Percentiles rank a stretch among this genome's conserved stretches.
phyloP scores from a whole-genome alignment of 495 filamentous ascomycete genomes.

The Penicillium lividum region DNA sequence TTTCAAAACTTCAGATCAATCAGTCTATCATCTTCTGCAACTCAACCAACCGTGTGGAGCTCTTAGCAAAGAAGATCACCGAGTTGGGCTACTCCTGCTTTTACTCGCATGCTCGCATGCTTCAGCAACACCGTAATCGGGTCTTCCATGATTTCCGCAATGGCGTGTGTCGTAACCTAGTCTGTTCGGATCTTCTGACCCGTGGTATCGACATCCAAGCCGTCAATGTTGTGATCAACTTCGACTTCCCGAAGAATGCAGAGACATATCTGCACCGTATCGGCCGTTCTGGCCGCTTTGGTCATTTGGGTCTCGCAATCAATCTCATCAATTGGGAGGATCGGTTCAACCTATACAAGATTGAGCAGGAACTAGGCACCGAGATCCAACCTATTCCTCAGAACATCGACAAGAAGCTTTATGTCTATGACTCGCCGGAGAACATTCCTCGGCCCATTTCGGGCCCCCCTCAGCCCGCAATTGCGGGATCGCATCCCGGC shows the following conservation, averaged over 20 bases:
- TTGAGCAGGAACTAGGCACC: slow-evolving; percentile 94
- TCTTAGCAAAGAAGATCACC: slow-evolving; percentile 98
- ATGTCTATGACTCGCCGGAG: slow-evolving; percentile 96
- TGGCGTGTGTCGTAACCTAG: slow-evolving; percentile 94
- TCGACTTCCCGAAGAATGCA: slow-evolving; percentile 99
- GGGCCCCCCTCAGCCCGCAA: slow-evolving; percentile 39
- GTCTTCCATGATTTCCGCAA: slow-evolving; percentile 99
- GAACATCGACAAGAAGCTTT: slow-evolving; percentile 95
- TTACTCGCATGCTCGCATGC: slow-evolving; percentile 98
- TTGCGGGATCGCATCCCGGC: slow-evolving; percentile 23
- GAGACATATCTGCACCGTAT: slow-evolving; percentile 99
- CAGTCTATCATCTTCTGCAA: slow-evolving; percentile 99
- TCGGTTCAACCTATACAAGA: slow-evolving; percentile 97
- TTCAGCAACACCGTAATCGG: slow-evolving; percentile 94
- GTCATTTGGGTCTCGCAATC: slow-evolving; percentile 95
- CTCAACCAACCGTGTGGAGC: slow-evolving; percentile 95
- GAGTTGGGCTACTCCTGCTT: slow-evolving; percentile 99
- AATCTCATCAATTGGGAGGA: slow-evolving; percentile 99
- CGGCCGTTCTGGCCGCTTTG: slow-evolving; percentile 94
- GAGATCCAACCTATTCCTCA: slow-evolving; percentile 95
- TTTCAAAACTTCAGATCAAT: slow-evolving; percentile 98
- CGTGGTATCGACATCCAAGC: slow-evolving; percentile 99
- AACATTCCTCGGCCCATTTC: slow-evolving; percentile 81
- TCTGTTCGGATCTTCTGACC: slow-evolving; percentile 96
- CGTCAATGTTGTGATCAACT: slow-evolving; percentile 99